Conservation (phyloP, 257 asterid genomes). For the Penstemon barbatus region DNA sequence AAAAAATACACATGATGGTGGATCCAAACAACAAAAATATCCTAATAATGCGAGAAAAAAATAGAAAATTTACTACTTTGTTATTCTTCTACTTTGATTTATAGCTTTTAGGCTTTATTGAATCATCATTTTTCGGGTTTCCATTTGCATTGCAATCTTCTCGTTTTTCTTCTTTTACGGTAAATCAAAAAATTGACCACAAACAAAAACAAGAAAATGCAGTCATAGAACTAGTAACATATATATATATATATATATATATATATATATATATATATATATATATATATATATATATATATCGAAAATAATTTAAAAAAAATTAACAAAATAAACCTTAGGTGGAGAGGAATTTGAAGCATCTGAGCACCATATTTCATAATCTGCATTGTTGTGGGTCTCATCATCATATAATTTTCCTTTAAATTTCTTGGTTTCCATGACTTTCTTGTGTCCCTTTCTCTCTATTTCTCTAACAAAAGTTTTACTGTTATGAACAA, state of each 20-base stretch:
- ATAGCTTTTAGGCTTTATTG: conserved; percentile 36
- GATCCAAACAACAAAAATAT: conserved; percentile 27
- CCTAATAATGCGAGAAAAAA: neutral
- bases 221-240: conserved; percentile 16
- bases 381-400: too few relatives aligned
- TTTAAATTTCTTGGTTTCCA: conserved; percentile 4
- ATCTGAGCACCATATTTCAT: too few relatives aligned
- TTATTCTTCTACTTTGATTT: conserved; percentile 49
- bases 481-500: conserved; percentile 11
- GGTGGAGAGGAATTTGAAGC: too few relatives aligned
- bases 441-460: neutral
- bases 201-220: conserved; percentile 10
- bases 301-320: neutral
- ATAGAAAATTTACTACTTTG: conserved; percentile 36
- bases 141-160: conserved; percentile 33
- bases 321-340: too few relatives aligned
- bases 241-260: neutral
- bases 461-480: conserved; percentile 14
- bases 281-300: too few relatives aligned
- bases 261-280: too few relatives aligned
- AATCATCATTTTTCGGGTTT: conserved; percentile 39
- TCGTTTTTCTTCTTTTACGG: conserved; percentile 34
- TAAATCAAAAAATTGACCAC: conserved; percentile 8
- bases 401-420: too few relatives aligned
- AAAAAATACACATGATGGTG: conserved; percentile 11